A percentile compares a stretch with the other conserved stretches of the same genome.
These are phyloP conservation scores for Venturia carpophila DNA, from an alignment of 2,329 filamentous ascomycete species.

Conservation along the genomic window DNA sequence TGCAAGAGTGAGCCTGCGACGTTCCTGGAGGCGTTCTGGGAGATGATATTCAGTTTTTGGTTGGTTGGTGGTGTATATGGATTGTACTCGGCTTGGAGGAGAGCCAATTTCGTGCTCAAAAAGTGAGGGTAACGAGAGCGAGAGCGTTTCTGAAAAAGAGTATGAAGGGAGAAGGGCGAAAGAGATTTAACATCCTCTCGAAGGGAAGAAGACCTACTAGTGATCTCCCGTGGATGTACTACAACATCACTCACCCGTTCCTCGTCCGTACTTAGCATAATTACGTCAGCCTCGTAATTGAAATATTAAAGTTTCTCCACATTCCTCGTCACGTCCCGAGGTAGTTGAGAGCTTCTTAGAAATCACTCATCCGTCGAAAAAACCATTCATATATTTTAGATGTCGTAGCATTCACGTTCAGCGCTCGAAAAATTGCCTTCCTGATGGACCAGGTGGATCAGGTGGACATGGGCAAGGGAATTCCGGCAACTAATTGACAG, in stretches of 20 bases:
- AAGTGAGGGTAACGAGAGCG: background rate
- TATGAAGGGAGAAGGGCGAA: background rate
- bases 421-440: no score
- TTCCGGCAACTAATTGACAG: no score
- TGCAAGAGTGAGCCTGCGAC: background rate
- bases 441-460: no score
- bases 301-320: background rate
- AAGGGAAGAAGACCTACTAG: background rate
- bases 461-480: no score
- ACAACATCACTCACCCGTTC: no score
- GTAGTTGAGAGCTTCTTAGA: no score
- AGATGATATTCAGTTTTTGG: conserved; percentile 13
- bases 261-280: background rate
- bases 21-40: conserved; percentile 5
- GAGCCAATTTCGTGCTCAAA: conserved; percentile 7
- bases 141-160: background rate
- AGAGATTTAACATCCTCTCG: background rate
- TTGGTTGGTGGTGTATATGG: conserved; percentile 12
- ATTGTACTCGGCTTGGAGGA: conserved; percentile 12
- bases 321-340: no score
- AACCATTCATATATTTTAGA: no score
- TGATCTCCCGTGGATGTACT: background rate
- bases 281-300: background rate
- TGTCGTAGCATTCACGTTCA: no score
- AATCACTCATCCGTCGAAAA: no score